A percentile compares a stretch with the other conserved stretches of the same genome.
Evolutionary conservation across 345 rosid species (phyloP).

Genomic region (Orychophragmus violaceus): DNA sequence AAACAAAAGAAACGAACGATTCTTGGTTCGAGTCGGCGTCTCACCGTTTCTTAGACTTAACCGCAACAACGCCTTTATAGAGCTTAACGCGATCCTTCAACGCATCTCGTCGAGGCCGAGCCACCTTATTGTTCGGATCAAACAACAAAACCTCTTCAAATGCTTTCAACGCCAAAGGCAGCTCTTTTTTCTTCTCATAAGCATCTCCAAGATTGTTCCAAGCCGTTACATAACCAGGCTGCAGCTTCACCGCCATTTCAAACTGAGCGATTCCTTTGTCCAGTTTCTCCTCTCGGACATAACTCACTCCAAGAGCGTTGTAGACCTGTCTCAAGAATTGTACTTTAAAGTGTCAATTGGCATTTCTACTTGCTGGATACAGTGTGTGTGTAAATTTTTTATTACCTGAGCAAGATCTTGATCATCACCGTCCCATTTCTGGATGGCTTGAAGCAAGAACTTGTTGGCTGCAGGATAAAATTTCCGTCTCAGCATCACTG

Average conservation of each 20-base stretch:
- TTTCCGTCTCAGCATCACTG: slow-evolving; percentile 89
- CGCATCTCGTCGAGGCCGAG: slow-evolving; percentile 69
- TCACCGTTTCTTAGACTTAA: slow-evolving; percentile 73
- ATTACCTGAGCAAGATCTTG: slow-evolving; percentile 97
- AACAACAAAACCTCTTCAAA: slow-evolving; percentile 88
- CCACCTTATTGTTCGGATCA: slow-evolving; percentile 87
- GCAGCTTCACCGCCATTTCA: slow-evolving; percentile 80
- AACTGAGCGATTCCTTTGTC: slow-evolving; percentile 85
- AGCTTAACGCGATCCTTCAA: slow-evolving; percentile 65
- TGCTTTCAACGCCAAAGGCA: slow-evolving; percentile 72
- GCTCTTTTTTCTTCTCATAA: slow-evolving; percentile 78
- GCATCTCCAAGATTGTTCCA: slow-evolving; percentile 99
- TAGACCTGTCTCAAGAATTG: slow-evolving; percentile 31
- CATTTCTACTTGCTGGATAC: neutral
- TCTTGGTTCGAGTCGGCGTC: slow-evolving; percentile 1
- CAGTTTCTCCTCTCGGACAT: slow-evolving; percentile 63
- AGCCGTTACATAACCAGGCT: slow-evolving; percentile 93
- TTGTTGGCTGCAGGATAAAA: slow-evolving; percentile 87
- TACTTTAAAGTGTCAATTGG: neutral
- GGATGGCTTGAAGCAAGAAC: slow-evolving; percentile 79
- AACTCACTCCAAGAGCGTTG: slow-evolving; percentile 74
- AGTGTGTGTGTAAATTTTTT: neutral
- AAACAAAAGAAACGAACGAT: neutral
- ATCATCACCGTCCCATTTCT: slow-evolving; percentile 96
- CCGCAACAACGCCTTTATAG: slow-evolving; percentile 73